These are phyloP conservation scores for Trichoderma sp. DNA, from an alignment of 2,329 filamentous ascomycete genomes.

Conservation along the genomic window DNA sequence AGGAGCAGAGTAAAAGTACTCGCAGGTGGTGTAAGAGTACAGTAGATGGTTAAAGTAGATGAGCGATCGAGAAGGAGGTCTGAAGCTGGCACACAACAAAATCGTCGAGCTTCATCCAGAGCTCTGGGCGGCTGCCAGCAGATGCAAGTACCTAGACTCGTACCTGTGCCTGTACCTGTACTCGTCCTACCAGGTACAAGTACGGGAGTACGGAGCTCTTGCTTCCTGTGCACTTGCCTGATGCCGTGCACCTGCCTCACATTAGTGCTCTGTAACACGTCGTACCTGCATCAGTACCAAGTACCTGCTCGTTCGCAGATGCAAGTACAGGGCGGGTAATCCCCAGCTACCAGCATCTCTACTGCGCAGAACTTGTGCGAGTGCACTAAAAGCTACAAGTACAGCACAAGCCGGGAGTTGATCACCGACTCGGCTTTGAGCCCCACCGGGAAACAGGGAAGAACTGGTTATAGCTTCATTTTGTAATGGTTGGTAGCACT, in stretches of 20 bases:
- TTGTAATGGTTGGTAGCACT: not conserved
- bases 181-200: not conserved
- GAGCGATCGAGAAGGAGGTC: not conserved
- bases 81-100: not conserved
- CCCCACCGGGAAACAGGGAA: conserved; percentile 2
- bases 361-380: not conserved
- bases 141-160: not conserved
- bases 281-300: conserved; percentile 13
- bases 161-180: not conserved
- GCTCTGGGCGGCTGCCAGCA: not conserved
- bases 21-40: not conserved
- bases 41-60: not conserved
- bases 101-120: not conserved
- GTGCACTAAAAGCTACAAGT: not conserved
- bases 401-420: conserved; percentile 14
- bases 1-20: not conserved
- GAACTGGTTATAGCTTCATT: not conserved
- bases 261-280: not conserved
- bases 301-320: not conserved
- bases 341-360: not conserved
- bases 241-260: not conserved
- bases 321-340: not conserved
- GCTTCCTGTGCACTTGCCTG: not conserved
- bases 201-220: not conserved
- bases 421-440: conserved; percentile 6